Percentiles rank a stretch among this genome's conserved stretches.
Evolutionary conservation across 2,329 filamentous ascomycete genomes (phyloP).

Genomic region (Colletotrichum sp.): DNA sequence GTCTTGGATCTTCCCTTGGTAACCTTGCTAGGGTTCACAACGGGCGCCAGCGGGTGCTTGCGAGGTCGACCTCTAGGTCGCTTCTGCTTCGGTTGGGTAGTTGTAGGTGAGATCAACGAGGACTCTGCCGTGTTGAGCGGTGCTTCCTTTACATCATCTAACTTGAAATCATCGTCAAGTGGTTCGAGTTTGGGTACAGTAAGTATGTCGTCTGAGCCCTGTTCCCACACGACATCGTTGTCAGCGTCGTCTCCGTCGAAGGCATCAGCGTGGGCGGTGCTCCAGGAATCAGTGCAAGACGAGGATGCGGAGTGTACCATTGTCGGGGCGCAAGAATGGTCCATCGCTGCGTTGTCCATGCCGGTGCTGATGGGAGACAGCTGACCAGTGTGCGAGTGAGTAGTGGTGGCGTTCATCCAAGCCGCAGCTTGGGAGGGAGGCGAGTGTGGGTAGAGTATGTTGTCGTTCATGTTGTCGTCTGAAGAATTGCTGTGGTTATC

Average conservation of each 20-base stretch:
- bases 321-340: constrained; percentile 44
- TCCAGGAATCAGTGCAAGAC: constrained; percentile 52
- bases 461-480: constrained; percentile 41
- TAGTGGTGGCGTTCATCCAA: constrained; percentile 29
- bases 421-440: constrained; percentile 38
- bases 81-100: constrained; percentile 52
- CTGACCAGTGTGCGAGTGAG: constrained; percentile 49
- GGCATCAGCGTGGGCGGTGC: constrained; percentile 40
- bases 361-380: constrained; percentile 59
- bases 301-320: constrained; percentile 52
- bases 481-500: constrained; percentile 50
- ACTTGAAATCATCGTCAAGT: constrained; percentile 58
- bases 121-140: constrained; percentile 32
- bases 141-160: constrained; percentile 56
- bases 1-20: constrained; percentile 79
- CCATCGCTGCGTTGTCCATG: constrained; percentile 44
- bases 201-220: constrained; percentile 48
- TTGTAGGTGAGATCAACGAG: constrained; percentile 18
- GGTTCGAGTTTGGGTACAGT: constrained; percentile 63
- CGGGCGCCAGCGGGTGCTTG: constrained; percentile 75
- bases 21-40: constrained; percentile 66
- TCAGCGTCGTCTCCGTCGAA: constrained; percentile 40
- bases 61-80: constrained; percentile 80
- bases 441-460: constrained; percentile 34
- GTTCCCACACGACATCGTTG: constrained; percentile 53